phyloP scores from a whole-genome alignment of 768 basidiomycete species.

The Dentipellis sp. region DNA sequence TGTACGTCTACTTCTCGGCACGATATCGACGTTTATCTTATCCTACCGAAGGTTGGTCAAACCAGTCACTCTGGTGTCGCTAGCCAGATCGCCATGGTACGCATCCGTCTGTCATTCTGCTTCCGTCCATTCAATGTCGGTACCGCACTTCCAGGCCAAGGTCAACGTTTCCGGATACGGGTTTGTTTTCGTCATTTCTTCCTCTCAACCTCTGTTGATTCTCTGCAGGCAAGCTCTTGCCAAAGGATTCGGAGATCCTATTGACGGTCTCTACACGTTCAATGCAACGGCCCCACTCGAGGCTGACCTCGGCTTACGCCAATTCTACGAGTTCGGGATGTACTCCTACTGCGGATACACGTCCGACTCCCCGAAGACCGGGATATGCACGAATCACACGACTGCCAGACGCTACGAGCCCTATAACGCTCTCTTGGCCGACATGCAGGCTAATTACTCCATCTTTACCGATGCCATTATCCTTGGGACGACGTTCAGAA shows the following conservation, averaged over 20 bases:
- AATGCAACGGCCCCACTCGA: conserved; percentile 58
- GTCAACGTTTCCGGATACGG: conserved; percentile 66
- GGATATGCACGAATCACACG: conserved; percentile 56
- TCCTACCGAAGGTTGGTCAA: conserved; percentile 59
- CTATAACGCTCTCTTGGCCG: conserved; percentile 51
- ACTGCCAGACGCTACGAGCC: conserved; percentile 54
- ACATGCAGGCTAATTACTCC: conserved; percentile 61
- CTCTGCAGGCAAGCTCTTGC: conserved; percentile 38
- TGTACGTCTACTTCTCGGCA: conserved; percentile 36
- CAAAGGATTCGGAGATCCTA: conserved; percentile 34
- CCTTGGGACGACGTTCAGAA: conserved; percentile 35
- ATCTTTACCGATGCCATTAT: conserved; percentile 45
- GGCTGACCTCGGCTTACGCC: conserved; percentile 48
- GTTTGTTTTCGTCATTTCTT: conserved; percentile 28
- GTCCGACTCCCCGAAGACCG: conserved; percentile 35
- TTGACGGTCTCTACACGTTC: conserved; percentile 53
- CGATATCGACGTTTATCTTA: conserved; percentile 17
- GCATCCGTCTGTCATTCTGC: conserved; percentile 8
- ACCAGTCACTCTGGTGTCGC: conserved; percentile 70
- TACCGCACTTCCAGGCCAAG: conserved; percentile 36
- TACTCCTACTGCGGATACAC: conserved; percentile 75
- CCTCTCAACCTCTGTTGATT: conserved; percentile 2
- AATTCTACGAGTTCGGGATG: conserved; percentile 70
- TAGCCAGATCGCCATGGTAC: conserved; percentile 65
- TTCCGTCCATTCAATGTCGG: conserved; percentile 10